A percentile compares a stretch with the other conserved stretches of the same genome.
These are phyloP conservation scores for Blepharisma stoltei DNA, from an alignment of 73 alveolate species.

Conservation along the genomic window DNA sequence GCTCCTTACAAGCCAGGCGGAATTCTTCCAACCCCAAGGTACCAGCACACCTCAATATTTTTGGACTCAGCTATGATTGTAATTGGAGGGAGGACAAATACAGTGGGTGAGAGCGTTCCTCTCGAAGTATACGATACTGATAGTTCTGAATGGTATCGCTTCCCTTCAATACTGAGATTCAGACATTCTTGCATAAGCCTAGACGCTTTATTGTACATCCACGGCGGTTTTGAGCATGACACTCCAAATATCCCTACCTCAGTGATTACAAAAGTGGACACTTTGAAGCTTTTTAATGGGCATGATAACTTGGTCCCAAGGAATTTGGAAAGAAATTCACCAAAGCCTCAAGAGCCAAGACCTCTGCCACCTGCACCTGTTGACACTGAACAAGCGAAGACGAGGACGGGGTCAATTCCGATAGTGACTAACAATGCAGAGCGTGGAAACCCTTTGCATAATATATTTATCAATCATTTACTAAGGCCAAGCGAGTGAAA, in stretches of 20 bases:
- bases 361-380: constrained; percentile 26
- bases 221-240: constrained; percentile 94
- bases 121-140: constrained; percentile 96
- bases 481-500: constrained; percentile 81
- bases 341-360: constrained; percentile 22
- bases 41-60: constrained; percentile 92
- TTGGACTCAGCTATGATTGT: constrained; percentile 86
- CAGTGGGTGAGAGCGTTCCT: constrained; percentile 84
- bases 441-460: constrained; percentile 43
- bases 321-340: not conserved
- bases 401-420: not conserved
- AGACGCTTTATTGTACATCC: constrained; percentile 66
- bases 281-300: not conserved
- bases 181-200: constrained; percentile 70
- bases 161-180: constrained; percentile 77
- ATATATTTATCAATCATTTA: constrained; percentile 69
- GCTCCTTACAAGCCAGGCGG: constrained; percentile 66
- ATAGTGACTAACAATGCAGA: constrained; percentile 18
- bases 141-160: constrained; percentile 90
- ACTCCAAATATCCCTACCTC: constrained; percentile 56
- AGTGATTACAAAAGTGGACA: not conserved
- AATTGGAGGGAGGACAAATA: constrained; percentile 92
- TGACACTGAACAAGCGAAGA: not conserved
- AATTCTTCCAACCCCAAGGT: constrained; percentile 37
- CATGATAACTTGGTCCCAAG: not conserved